Base-by-base conservation (phyloP, 306 rosid species). In the Argentina anserina region DNA sequence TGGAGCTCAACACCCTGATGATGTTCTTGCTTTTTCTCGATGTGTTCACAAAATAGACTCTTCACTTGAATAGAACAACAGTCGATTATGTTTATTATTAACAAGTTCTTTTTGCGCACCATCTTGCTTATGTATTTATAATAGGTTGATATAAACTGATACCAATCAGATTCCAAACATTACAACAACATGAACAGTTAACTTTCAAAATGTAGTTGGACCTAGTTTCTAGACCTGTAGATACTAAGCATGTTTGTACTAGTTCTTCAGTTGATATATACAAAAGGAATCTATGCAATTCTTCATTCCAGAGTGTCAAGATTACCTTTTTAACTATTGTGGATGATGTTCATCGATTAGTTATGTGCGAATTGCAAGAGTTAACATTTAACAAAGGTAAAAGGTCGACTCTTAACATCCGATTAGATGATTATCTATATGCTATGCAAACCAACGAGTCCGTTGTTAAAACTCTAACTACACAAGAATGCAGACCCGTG, bases 1-100 rank as follows among this genome's bases (percentile, higher is more conserved):
- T 14, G 31, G 9, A 21, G 76, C 83, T 74, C 60, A 73, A 81
- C 37, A 28, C 10, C 86, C 80, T 0, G 39, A 59, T 11, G 80
- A 89, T 80, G 76, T 86, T 1, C 83, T 89, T 41, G 91, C 81
- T 36, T 83, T 83, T 79, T 83, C 86, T 0, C 73, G 91, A 5
- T 75, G 80, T 18, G 84, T 83, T 81, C 42, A 76, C 45, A 80
- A 81, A 5, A 71, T 73, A 5, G 80, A 80, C 72, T 73, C 77
- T 25, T 73, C 84, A 2, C 78, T 76, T 10, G 78, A 81, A 29
- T 81, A 72, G 70, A 11, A 1, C 13, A 15, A 31, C 33, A 6
- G 17, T 60, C 40, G 15, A 0, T 28, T 31, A 39, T 59, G 28
- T 60, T 60, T 15, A n/a, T n/a, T n/a, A n/a, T n/a, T n/a, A n/a